phyloP scores from a whole-genome alignment of 2,329 filamentous ascomycete species.

The Colletotrichum endophyticum region DNA sequence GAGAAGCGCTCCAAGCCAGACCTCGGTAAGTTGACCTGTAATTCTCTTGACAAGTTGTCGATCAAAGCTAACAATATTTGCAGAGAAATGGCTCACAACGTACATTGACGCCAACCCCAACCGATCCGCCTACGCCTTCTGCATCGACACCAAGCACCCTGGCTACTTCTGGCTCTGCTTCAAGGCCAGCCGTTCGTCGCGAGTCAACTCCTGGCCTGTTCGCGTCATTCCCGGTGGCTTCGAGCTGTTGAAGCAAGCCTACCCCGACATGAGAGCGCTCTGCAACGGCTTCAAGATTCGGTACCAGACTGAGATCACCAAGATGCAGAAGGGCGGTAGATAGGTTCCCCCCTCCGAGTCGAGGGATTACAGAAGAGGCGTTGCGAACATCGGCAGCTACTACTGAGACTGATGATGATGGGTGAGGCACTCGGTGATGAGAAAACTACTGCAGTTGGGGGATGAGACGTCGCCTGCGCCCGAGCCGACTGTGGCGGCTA shows the following conservation, averaged over 20 bases:
- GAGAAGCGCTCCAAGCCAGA: constrained; percentile 73
- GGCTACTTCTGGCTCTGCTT: constrained; percentile 97
- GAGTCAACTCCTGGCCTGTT: constrained; percentile 80
- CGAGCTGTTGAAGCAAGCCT: constrained; percentile 85
- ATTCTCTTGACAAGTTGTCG: background rate
- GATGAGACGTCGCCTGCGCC: background rate
- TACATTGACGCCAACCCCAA: constrained; percentile 97
- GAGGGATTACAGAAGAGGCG: background rate
- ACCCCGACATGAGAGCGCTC: constrained; percentile 92
- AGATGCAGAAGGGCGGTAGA: constrained; percentile 48
- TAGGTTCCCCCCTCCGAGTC: background rate
- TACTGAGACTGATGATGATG: background rate
- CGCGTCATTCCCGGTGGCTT: constrained; percentile 93
- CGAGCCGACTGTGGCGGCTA: background rate
- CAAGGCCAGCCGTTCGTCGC: constrained; percentile 82
- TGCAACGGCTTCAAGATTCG: constrained; percentile 97
- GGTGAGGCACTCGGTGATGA: background rate
- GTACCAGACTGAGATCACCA: constrained; percentile 69
- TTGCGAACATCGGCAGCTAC: background rate
- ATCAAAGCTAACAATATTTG: background rate
- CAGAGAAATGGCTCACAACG: constrained; percentile 94
- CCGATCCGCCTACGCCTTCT: constrained; percentile 93
- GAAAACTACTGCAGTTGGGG: background rate
- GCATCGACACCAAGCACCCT: constrained; percentile 87
- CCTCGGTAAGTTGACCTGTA: constrained; percentile 67